A percentile compares a stretch with the other conserved stretches of the same genome.
These are phyloP conservation scores for Cadophora gregata DNA, from an alignment of 2,329 filamentous ascomycete species.

Conservation along the genomic window DNA sequence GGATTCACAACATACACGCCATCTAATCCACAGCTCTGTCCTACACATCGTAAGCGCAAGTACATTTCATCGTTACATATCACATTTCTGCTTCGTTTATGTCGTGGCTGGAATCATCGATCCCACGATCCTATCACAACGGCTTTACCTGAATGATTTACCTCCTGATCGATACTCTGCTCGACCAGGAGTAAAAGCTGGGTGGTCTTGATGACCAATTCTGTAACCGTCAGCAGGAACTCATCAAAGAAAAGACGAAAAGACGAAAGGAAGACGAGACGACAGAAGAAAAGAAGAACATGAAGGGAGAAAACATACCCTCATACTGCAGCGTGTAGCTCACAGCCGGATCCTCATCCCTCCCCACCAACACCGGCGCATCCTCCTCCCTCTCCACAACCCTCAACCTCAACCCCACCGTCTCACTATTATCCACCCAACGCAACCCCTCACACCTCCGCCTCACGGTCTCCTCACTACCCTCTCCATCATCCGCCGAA, in stretches of 20 bases:
- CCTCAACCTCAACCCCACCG: constrained; percentile 72
- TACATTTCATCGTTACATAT: not conserved
- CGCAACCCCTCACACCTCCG: constrained; percentile 55
- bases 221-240: constrained; percentile 53
- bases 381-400: constrained; percentile 59
- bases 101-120: not conserved
- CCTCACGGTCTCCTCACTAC: not conserved
- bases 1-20: constrained; percentile 6
- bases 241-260: not conserved
- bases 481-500: not conserved
- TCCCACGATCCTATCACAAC: constrained; percentile 63
- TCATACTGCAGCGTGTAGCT: constrained; percentile 75
- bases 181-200: constrained; percentile 70
- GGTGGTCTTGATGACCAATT: constrained; percentile 69
- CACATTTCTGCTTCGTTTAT: not conserved
- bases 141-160: constrained; percentile 66
- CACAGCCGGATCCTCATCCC: constrained; percentile 62
- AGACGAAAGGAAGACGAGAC: not conserved
- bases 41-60: constrained; percentile 12
- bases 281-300: no score
- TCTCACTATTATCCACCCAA: constrained; percentile 69
- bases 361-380: constrained; percentile 55
- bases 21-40: constrained; percentile 3
- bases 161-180: constrained; percentile 64
- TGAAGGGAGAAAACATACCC: constrained; percentile 57